phyloP scores from a whole-genome alignment of 106 monocot genomes.

The Acorus calamus region DNA sequence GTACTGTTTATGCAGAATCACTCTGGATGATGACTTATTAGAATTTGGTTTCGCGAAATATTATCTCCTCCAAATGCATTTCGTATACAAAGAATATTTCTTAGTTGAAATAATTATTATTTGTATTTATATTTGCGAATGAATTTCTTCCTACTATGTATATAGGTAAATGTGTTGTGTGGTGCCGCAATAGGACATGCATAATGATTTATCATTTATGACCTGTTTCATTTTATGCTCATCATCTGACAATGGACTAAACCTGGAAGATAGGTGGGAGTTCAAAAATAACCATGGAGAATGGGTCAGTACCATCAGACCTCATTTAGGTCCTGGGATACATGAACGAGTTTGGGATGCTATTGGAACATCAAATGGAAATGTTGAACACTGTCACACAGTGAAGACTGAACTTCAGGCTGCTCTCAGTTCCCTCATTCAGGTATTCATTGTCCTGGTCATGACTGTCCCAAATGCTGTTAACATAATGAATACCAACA shows the following conservation, averaged over 20 bases:
- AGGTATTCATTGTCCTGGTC: conserved; percentile 30
- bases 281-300: conserved; percentile 69
- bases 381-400: conserved; percentile 32
- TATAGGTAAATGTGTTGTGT: too few relatives aligned
- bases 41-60: too few relatives aligned
- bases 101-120: too few relatives aligned
- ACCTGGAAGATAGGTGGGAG: conserved; percentile 37
- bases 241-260: not conserved
- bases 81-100: too few relatives aligned
- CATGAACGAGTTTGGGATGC: conserved; percentile 63
- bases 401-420: conserved; percentile 43
- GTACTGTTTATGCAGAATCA: too few relatives aligned
- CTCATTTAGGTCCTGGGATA: conserved; percentile 73
- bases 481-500: too few relatives aligned
- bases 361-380: conserved; percentile 32
- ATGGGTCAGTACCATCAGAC: conserved; percentile 56
- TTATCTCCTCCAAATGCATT: too few relatives aligned
- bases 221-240: not conserved
- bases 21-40: too few relatives aligned
- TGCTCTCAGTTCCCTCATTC: conserved; percentile 43
- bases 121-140: too few relatives aligned
- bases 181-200: too few relatives aligned
- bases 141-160: too few relatives aligned
- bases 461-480: not conserved
- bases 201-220: too few relatives aligned